Evolutionary conservation across 1,139 yeast species (phyloP), one percentile per base, ranked within the genome.

Genomic region (Yamadazyma membranifaciens): DNA sequence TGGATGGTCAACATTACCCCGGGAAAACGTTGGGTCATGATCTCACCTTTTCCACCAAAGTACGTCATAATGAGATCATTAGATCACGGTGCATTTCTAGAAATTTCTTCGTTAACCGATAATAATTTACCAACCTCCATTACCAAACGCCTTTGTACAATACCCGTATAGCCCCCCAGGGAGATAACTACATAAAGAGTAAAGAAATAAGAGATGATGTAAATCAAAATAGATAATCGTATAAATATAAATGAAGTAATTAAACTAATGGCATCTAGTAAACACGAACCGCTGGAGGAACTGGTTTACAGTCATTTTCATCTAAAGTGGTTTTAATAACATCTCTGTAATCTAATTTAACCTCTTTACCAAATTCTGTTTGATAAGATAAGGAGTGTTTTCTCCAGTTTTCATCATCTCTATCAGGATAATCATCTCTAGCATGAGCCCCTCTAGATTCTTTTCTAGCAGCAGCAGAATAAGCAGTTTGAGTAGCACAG

Each of bases 401-500:
- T 94, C 89, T 88, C 98, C 98, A 92, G 76, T 88, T 75, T 46
- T 63, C 89, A 64, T 92, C 98, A 61, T 92, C 96, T 81, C 98
- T 88, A 48, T 82, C 83, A 59, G 95, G 97, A 75, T 69, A 91
- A 68, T 92, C 98, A 69, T 92, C 98, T 76, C 98, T 86, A 49
- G 98, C 98, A 62, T 92, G 98, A 40, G 98, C 98, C 75, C 98
- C 98, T 78, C 98, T 88, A 37, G 97, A 89, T 75, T 92, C 98
- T 60, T 75, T 84, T 79, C 98, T 87, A 44, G 89, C 95, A 48
- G 94, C 91, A 40, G 98, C 98, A 46, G 96, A 82, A 52, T 73
- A 73, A 36, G 98, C 98, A 41, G 98, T 91, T 75, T 92, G 98
- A 54, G 87, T 83, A 48, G 98, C 98, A 77, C 97, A 89, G 42